phyloP scores from a whole-genome alignment of 164 flowering plant genomes.

The Aristolochia fimbriata region DNA sequence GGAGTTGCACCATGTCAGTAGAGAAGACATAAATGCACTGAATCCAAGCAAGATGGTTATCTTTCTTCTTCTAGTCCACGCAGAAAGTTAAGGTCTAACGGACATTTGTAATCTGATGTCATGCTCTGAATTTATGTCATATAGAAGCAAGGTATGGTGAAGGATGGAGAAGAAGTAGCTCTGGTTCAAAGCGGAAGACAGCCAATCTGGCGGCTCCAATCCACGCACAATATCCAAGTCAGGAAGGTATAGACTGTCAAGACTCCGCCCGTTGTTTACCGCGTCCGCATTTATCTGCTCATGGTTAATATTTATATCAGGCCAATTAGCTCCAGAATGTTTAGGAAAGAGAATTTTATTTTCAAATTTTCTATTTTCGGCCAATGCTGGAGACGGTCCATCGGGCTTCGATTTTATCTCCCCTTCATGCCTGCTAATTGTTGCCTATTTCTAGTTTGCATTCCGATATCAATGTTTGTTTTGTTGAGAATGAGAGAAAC shows the following conservation, averaged over 20 bases:
- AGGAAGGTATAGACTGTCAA: slow-evolving; percentile 41
- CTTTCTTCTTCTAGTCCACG: too few relatives aligned
- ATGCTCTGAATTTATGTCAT: not conserved
- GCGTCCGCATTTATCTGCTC: not conserved
- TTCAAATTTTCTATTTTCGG: not conserved
- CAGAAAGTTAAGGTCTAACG: too few relatives aligned
- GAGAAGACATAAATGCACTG: not conserved
- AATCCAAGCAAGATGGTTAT: too few relatives aligned
- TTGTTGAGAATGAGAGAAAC: too few relatives aligned
- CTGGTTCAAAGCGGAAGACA: slow-evolving; percentile 90
- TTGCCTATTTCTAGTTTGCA: too few relatives aligned
- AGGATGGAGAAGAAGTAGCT: slow-evolving; percentile 85
- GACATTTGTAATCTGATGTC: not conserved
- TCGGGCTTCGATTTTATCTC: too few relatives aligned
- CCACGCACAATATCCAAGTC: slow-evolving; percentile 95
- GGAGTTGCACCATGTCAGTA: not conserved
- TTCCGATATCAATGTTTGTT: too few relatives aligned
- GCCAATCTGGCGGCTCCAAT: slow-evolving; percentile 89
- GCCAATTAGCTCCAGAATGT: not conserved
- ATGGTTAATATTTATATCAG: not conserved
- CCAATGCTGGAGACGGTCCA: too few relatives aligned
- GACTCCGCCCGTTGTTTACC: not conserved
- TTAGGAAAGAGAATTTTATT: not conserved
- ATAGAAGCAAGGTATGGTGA: slow-evolving; percentile 90
- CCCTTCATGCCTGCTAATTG: too few relatives aligned